phyloP scores from a whole-genome alignment of 371 early-diverging fungal genomes.

The Thermomucor indicae-seudaticae region DNA sequence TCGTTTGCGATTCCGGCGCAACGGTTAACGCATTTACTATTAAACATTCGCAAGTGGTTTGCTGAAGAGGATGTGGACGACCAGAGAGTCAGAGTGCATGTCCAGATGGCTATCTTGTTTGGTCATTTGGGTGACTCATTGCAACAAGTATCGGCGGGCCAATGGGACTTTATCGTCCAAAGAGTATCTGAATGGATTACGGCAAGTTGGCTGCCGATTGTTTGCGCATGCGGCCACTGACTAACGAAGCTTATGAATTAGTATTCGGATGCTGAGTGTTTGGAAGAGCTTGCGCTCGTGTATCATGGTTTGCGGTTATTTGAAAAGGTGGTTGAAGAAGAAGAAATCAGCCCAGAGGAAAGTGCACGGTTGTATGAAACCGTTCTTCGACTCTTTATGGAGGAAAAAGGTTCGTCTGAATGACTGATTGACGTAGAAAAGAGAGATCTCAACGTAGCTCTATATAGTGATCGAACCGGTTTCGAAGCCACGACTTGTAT shows the following conservation, averaged over 20 bases:
- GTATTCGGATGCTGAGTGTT: constrained; percentile 21
- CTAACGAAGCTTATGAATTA: not conserved
- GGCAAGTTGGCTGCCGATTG: constrained; percentile 1
- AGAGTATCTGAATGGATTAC: constrained; percentile 34
- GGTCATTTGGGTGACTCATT: constrained; percentile 37
- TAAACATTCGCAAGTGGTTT: constrained; percentile 42
- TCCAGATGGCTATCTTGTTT: constrained; percentile 38
- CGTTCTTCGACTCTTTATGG: constrained; percentile 6
- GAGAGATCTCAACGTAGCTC: too few species aligned
- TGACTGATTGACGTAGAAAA: too few species aligned
- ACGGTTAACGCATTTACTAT: constrained; percentile 43
- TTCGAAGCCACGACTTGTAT: too few species aligned
- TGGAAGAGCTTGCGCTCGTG: constrained; percentile 12
- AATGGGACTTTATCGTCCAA: constrained; percentile 55
- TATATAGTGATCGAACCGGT: too few species aligned
- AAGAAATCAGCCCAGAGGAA: too few species aligned
- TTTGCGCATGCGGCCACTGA: not conserved
- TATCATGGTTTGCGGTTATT: constrained; percentile 12
- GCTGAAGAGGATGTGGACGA: constrained; percentile 16
- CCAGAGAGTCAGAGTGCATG: constrained; percentile 14
- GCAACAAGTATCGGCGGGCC: constrained; percentile 49
- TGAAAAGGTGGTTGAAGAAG: too few species aligned
- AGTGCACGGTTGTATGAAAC: constrained; percentile 5
- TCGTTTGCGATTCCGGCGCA: constrained; percentile 43
- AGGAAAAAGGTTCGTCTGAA: constrained; percentile 14